A percentile compares a stretch with the other conserved stretches of the same genome.
Conservation (phyloP, 495 filamentous ascomycete genomes). For the Neurospora africana region DNA sequence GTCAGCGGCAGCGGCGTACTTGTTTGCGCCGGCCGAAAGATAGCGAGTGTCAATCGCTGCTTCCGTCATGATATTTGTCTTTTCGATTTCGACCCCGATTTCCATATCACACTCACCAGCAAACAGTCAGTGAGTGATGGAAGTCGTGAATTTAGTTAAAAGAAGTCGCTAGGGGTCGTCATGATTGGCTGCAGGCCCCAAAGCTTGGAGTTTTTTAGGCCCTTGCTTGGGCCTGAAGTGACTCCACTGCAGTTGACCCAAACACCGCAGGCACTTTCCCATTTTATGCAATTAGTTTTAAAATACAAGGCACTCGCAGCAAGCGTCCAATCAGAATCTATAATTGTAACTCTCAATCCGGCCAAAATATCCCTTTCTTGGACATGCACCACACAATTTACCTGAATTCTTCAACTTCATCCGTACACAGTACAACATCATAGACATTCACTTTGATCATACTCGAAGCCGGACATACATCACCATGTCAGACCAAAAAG, state of each 20-base stretch:
- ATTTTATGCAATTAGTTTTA: not conserved
- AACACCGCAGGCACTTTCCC: not conserved
- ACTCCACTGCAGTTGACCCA: not conserved
- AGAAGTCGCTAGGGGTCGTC: not conserved
- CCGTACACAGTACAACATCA: not conserved
- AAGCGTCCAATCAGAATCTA: not conserved
- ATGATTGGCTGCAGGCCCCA: not conserved
- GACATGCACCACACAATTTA: not conserved
- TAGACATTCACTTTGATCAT: not conserved
- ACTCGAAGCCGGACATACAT: not conserved
- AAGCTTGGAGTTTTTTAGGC: not conserved
- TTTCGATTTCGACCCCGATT: not conserved
- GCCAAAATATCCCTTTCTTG: not conserved
- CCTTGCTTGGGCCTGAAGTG: not conserved
- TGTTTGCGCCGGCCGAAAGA: slow-evolving; percentile 78
- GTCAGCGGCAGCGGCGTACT: slow-evolving; percentile 81
- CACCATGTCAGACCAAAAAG: slow-evolving; percentile 7
- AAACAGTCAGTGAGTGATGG: not conserved
- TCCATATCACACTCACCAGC: not conserved
- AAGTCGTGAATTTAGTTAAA: not conserved
- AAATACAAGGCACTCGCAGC: not conserved
- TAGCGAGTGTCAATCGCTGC: slow-evolving; percentile 37
- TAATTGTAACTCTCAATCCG: not conserved
- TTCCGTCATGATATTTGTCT: slow-evolving; percentile 10
- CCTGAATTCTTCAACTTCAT: not conserved